Conservation (phyloP, 495 filamentous ascomycete genomes). For the Aspergillus biplanus region DNA sequence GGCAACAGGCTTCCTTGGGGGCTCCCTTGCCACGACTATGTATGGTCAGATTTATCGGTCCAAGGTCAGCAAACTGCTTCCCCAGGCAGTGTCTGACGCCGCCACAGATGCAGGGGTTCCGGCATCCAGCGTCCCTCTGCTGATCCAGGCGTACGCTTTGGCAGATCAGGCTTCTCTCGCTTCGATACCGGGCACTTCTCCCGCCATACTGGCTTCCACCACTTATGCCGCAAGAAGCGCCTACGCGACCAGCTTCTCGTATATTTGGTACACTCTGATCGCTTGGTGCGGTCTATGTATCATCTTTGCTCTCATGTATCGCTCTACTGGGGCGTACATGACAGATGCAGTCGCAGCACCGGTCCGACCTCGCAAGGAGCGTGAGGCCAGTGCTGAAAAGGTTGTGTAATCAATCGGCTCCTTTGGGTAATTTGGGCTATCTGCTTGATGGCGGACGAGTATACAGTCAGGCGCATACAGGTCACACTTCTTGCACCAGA, state of each 20-base stretch:
- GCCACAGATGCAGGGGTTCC: not conserved
- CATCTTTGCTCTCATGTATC: not conserved
- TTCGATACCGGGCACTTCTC: not conserved
- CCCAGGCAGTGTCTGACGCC: not conserved
- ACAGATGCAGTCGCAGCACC: not conserved
- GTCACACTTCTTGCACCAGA: too few species aligned
- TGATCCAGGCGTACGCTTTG: not conserved
- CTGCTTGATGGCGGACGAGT: not conserved
- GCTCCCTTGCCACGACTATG: not conserved
- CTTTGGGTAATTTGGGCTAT: not conserved
- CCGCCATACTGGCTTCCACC: not conserved
- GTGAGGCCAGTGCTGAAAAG: not conserved
- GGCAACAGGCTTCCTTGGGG: not conserved
- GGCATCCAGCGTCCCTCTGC: not conserved
- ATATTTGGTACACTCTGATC: not conserved
- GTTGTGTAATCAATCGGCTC: not conserved
- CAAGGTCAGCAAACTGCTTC: not conserved
- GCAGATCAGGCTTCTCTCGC: not conserved
- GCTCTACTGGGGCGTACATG: not conserved
- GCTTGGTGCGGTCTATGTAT: not conserved
- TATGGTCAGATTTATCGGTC: not conserved
- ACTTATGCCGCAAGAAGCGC: not conserved
- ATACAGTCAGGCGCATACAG: too few species aligned
- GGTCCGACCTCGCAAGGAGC: not conserved
- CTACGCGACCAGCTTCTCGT: not conserved